Base-by-base conservation (phyloP, 2,329 filamentous ascomycete species). In the Sphaceloma murrayae region DNA sequence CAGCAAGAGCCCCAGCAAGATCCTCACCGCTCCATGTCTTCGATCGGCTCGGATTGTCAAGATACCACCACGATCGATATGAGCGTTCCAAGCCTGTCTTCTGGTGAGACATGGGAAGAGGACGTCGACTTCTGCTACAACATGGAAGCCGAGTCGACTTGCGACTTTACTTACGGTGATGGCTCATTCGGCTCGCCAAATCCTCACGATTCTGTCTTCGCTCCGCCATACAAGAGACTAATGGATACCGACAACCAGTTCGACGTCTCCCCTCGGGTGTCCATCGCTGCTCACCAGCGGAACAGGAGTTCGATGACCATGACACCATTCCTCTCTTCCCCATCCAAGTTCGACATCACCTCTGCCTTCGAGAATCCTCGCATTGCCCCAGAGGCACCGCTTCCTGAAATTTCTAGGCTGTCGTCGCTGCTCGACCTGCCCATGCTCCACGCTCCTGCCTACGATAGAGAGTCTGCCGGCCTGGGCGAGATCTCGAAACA, bases 111-210 rank as follows among this genome's bases (percentile, higher is more conserved):
- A 1, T 79, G 75, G 75, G 75, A 79, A 52, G 74, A 75, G 29
- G 74, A 77, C 48, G 73, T 79, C 46, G 75, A 78, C 51, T 78
- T 73, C 53, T 76, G 73, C 53, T 78, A 78, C 51, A 71, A 77
- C 48, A 70, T 76, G 54, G 73, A 72, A 18, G 69, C 74, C 4
- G 75, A 78, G 56, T 74, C 75, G 1, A 71, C 73, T 43, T 77
- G 72, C 50, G 67, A 79, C 49, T 77, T 76, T 46, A 72, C 78
- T 47, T 78, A 75, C 74, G 64, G 45, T 7, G 38, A 46, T n/a
- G 46, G 36, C 16, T 38, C 42, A n/a, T 36, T 27, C n/a, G 21
- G 27, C n/a, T 45, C 33, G 8, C 42, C 39, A n/a, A 36, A 27
- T 6, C 45, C 45, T 5, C 43, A 46, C 19, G 48, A 50, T 29